phyloP scores from a whole-genome alignment of 345 rosid species.

The Lepidium didymum region DNA sequence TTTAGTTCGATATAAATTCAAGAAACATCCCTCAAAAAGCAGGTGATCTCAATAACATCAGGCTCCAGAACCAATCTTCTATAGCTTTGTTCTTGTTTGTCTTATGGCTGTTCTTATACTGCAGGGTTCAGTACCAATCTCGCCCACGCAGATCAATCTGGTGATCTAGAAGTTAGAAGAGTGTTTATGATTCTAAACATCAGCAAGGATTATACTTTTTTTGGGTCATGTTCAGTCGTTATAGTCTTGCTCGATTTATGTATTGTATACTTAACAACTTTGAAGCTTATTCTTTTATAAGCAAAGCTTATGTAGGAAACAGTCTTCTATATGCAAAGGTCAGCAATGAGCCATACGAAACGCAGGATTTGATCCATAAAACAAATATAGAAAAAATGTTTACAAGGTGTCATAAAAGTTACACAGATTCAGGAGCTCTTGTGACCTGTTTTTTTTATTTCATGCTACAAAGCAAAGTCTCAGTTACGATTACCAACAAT shows the following conservation, averaged over 20 bases:
- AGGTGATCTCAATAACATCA: constrained; percentile 11
- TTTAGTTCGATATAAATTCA: not conserved
- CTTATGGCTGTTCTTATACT: not conserved
- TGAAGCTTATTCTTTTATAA: constrained; percentile 13
- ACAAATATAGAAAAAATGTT: not conserved
- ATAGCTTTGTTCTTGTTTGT: not conserved
- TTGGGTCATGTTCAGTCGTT: constrained; percentile 15
- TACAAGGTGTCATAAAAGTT: not conserved
- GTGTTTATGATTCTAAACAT: constrained; percentile 18
- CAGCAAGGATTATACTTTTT: not conserved
- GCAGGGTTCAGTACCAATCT: constrained; percentile 21
- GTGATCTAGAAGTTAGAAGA: constrained; percentile 15
- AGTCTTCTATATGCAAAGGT: constrained; percentile 3
- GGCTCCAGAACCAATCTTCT: not conserved
- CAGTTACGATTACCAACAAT: constrained; percentile 24
- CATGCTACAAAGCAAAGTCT: constrained; percentile 9
- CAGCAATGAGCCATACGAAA: not conserved
- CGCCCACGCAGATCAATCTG: constrained; percentile 15
- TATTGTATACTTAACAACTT: constrained; percentile 11
- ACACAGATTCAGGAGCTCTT: not conserved
- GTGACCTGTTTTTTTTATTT: constrained; percentile 14
- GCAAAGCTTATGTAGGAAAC: constrained; percentile 11
- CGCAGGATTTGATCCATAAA: not conserved
- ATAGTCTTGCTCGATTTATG: not conserved
- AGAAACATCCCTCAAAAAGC: constrained; percentile 1